Base-by-base conservation (phyloP, 2,329 filamentous ascomycete species). In the Fonsecaea nubica region DNA sequence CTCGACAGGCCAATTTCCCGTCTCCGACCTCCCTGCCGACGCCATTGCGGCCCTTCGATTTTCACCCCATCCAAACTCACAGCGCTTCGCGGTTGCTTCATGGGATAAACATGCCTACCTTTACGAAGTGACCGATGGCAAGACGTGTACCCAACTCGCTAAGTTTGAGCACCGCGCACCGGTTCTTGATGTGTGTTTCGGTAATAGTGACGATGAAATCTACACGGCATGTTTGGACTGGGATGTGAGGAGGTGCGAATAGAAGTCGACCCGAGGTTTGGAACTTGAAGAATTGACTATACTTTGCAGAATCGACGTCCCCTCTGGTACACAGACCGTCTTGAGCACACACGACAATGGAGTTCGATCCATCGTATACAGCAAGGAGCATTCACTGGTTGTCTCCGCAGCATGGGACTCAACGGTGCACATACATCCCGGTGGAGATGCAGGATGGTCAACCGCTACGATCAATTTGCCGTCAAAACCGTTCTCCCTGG, bases 61-160 rank as follows among this genome's bases (percentile, higher is more conserved):
- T 84, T 92, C 93, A 71, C 91, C 92, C 40, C 82, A 85, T 71
- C 90, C 92, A 30, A 81, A 85, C 68, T 88, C 89, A n/a, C 85
- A 89, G 62, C 90, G 89, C 73, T 85, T 99, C 42, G 87, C 96
- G n/a, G 93, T 94, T 73, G 90, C 93, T 10, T 97, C 93, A 63
- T 99, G 95, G 95, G 94, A 98, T 80, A 92, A 89, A 79, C 88
- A 92, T 77, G 88, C 96, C 63, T 96, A 97, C 79, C 84, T 94
- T 60, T 98, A 98, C 83, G 92, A 96, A 76, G 86, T 90, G 66
- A 89, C 88, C 6, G 75, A 93, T 36, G 86, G 87, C 71, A 92
- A 89, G 71, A 60, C 61, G 25, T 71, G 68, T 58, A 66, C 59
- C 6, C 68, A 67, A 36, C 35, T 73, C 4, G 65, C 69, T 13